These are phyloP conservation scores for Termitomyces bulborhizus DNA, from an alignment of 768 basidiomycete genomes.

Conservation along the genomic window DNA sequence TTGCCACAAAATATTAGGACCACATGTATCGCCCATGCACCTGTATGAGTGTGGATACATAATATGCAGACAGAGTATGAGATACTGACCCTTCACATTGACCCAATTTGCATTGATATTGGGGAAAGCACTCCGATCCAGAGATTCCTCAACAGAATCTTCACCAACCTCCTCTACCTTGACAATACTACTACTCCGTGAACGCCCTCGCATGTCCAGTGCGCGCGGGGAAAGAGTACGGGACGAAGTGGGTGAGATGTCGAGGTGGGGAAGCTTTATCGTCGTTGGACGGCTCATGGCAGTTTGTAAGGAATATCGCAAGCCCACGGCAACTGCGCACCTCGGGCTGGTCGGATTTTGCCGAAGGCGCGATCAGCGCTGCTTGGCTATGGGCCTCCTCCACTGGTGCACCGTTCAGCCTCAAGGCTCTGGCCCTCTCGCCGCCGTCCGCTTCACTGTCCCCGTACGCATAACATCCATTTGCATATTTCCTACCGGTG, in stretches of 20 bases:
- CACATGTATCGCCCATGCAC: slow-evolving; percentile 97
- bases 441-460: slow-evolving; percentile 65
- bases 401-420: slow-evolving; percentile 58
- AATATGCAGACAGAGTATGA: not conserved
- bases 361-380: slow-evolving; percentile 14
- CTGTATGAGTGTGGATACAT: slow-evolving; percentile 32
- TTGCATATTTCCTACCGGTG: slow-evolving; percentile 62
- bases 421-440: slow-evolving; percentile 53
- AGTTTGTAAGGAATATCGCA: slow-evolving; percentile 7
- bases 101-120: slow-evolving; percentile 94
- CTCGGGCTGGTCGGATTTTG: slow-evolving; percentile 17
- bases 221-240: slow-evolving; percentile 20
- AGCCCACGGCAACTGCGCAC: slow-evolving; percentile 12
- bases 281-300: slow-evolving; percentile 47
- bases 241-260: slow-evolving; percentile 24
- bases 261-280: slow-evolving; percentile 50
- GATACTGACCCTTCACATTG: slow-evolving; percentile 73
- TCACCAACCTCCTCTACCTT: slow-evolving; percentile 82
- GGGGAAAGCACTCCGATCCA: slow-evolving; percentile 75
- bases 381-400: slow-evolving; percentile 40
- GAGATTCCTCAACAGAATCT: slow-evolving; percentile 62
- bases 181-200: slow-evolving; percentile 70
- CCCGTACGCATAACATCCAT: slow-evolving; percentile 66
- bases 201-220: slow-evolving; percentile 30
- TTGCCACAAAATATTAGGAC: slow-evolving; percentile 89